Evolutionary conservation across 257 asterid species (phyloP).

Genomic region (Cinchona pubescens): DNA sequence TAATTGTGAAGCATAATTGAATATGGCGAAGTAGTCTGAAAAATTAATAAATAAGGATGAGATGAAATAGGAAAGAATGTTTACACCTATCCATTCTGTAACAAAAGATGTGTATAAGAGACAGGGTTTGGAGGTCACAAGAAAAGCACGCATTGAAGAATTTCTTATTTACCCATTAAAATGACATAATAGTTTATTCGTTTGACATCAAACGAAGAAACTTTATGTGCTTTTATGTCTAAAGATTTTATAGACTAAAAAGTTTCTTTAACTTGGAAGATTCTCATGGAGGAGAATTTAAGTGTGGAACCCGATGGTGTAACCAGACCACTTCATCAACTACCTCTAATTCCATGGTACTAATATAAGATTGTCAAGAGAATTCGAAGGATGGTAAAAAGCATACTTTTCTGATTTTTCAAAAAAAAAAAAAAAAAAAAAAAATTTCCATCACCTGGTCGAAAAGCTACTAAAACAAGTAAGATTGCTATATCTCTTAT

Average conservation of each 20-base stretch:
- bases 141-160: neutral
- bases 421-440: no score
- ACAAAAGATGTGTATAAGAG: neutral
- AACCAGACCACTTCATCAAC: neutral
- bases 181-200: no score
- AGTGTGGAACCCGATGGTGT: neutral
- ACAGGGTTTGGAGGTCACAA: constrained; percentile 1
- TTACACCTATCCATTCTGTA: neutral
- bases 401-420: neutral
- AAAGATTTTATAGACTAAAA: neutral
- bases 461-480: neutral
- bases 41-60: neutral
- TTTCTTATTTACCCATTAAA: neutral
- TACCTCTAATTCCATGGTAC: no score
- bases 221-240: neutral
- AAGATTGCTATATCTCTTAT: no score
- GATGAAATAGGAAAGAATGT: neutral
- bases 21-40: neutral
- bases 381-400: neutral
- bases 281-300: no score
- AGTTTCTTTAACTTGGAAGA: neutral
- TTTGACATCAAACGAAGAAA: neutral
- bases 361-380: neutral
- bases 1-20: neutral
- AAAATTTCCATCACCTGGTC: neutral